Evolutionary conservation across 192 early-diverging fungal species (phyloP), one percentile per base, ranked within the genome.

Genomic region (Endogone sp.): DNA sequence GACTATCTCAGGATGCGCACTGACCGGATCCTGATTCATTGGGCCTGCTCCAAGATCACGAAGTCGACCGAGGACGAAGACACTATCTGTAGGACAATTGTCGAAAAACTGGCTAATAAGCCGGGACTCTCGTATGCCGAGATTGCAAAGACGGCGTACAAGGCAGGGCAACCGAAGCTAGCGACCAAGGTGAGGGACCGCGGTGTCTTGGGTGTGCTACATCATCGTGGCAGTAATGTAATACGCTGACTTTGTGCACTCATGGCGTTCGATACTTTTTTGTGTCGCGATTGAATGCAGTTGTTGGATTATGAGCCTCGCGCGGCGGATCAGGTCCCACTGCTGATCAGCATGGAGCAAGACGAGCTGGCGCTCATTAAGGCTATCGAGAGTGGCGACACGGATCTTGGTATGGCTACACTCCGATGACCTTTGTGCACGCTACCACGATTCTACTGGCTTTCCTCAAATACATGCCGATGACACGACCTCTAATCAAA

Each of bases 11-110:
- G 91, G 22, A 82, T 95, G 60, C 84, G 88, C 20, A 81, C 85
- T 0, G 92, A 94, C 67, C 84, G 91, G 30, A 91, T 98, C 16
- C 76, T 95, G 22, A 91, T 97, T 57, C 93, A 97, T 71, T 99
- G 98, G 98, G 98, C 96, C 1, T 95, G 98, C 66, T 88, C 92
- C 62, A 97, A 98, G 87, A 96, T 95, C 64, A 93, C 90, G 64
- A 79, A 84, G 10, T 88, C 92, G 1, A 84, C 88, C 3, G 37
- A 95, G 23, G 93, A 96, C 71, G 96, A 98, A 55, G 95, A 98
- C 54, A 87, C 90, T 1, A 82, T 96, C 22, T 93, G 89, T 63
- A 81, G 87, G 21, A 72, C 89, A 44, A 89, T 99, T 54, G 85
- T 92, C 20, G 90, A 92, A 4, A 92, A 94, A 31, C 81, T 98